Percentiles rank a stretch among this genome's conserved stretches.
Conservation (phyloP, 495 filamentous ascomycete genomes). For the Pyrenula aspistea region DNA sequence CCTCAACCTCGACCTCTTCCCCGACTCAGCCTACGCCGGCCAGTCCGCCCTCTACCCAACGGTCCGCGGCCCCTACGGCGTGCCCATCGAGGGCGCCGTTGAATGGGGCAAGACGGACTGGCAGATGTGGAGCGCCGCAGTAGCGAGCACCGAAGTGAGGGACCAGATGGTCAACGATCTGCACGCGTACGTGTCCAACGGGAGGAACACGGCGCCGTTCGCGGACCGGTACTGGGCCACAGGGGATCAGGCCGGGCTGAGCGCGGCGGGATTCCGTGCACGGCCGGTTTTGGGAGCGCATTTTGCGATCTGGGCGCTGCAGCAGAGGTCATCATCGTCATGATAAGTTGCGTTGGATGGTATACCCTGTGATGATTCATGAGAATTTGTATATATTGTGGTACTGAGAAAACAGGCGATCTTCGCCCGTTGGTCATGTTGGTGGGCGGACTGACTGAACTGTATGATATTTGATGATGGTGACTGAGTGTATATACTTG, state of each 20-base stretch:
- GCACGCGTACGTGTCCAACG: slow-evolving; percentile 33
- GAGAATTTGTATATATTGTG: no score
- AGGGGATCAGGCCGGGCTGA: slow-evolving; percentile 22
- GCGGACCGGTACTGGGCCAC: slow-evolving; percentile 31
- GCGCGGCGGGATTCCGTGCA: slow-evolving; percentile 29
- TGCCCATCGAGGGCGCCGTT: slow-evolving; percentile 29
- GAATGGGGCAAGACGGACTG: slow-evolving; percentile 39
- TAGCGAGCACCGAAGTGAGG: slow-evolving; percentile 11
- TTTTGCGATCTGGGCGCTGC: slow-evolving; percentile 36
- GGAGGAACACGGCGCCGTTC: slow-evolving; percentile 35
- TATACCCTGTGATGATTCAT: no score
- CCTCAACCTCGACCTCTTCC: slow-evolving; percentile 28
- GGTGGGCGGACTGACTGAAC: no score
- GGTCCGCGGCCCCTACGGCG: slow-evolving; percentile 27
- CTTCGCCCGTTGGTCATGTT: no score
- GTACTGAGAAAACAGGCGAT: no score
- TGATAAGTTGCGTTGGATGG: no score
- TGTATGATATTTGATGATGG: no score
- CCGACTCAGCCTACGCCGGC: slow-evolving; percentile 23
- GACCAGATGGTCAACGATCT: slow-evolving; percentile 20
- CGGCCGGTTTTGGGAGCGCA: slow-evolving; percentile 45
- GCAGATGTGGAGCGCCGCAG: slow-evolving; percentile 34
- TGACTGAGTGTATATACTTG: no score
- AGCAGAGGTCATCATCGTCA: background rate
- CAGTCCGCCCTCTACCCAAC: slow-evolving; percentile 24